Evolutionary conservation across 1,284 basidiomycete species (phyloP).

Genomic region (Kalmanozyma brasiliensis): DNA sequence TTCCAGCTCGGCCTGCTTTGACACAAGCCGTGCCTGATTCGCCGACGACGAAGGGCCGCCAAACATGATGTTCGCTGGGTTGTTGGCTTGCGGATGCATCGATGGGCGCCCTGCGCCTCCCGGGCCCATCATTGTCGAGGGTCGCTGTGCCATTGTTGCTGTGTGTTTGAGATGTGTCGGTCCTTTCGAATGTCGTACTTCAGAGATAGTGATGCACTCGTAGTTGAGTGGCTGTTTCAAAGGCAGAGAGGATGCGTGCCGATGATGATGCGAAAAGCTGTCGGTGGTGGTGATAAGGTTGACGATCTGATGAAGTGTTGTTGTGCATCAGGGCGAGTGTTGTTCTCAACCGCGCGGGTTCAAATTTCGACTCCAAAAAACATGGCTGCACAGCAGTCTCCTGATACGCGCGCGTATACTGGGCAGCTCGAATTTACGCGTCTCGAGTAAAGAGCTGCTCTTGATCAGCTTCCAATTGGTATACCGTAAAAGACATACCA

Average conservation of each 20-base stretch:
- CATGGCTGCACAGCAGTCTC: constrained; percentile 9
- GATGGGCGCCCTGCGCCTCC: constrained; percentile 33
- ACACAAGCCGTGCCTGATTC: constrained; percentile 47
- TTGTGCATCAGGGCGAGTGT: constrained; percentile 5
- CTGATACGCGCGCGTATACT: constrained; percentile 14
- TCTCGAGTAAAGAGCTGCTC: constrained; percentile 6
- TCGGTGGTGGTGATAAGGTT: constrained; percentile 18
- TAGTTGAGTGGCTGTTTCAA: too few relatives aligned
- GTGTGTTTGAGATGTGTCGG: not conserved
- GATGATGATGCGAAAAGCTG: too few relatives aligned
- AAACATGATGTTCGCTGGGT: constrained; percentile 33
- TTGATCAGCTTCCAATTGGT: not conserved
- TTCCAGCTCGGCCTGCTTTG: constrained; percentile 64
- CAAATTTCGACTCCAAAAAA: constrained; percentile 9
- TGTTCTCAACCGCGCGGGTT: constrained; percentile 2
- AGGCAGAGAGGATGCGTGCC: too few relatives aligned
- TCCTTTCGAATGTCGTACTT: not conserved
- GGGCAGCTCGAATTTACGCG: constrained; percentile 24
- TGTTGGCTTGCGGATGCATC: constrained; percentile 38
- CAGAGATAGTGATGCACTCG: not conserved
- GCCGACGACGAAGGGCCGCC: constrained; percentile 45
- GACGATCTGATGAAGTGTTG: constrained; percentile 18
- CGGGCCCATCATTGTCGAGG: constrained; percentile 24
- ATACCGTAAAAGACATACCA: too few relatives aligned
- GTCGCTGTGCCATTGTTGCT: constrained; percentile 31